phyloP scores from a whole-genome alignment of 1,284 basidiomycete genomes.

The Naganishia sp. region DNA sequence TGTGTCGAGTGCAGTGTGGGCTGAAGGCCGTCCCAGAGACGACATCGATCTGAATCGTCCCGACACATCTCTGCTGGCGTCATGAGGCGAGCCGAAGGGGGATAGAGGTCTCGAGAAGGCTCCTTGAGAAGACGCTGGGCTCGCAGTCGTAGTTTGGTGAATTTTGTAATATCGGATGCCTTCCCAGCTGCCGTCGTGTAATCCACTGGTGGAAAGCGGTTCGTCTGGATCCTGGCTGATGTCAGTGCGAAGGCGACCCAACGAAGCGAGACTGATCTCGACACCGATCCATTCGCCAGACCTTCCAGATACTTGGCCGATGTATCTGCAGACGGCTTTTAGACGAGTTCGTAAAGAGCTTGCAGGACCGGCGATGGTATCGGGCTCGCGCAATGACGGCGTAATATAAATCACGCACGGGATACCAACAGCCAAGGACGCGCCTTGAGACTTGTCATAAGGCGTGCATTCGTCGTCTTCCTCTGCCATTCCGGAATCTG shows the following conservation, averaged over 20 bases:
- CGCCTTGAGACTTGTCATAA: constrained; percentile 56
- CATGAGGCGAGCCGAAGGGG: background rate
- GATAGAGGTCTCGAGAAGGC: background rate
- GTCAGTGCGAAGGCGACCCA: background rate
- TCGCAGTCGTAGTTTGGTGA: background rate
- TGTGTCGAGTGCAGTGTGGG: background rate
- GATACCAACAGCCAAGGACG: constrained; percentile 80
- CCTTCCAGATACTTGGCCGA: constrained; percentile 78
- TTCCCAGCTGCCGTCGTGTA: constrained; percentile 20
- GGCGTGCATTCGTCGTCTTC: constrained; percentile 24
- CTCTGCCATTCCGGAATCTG: background rate
- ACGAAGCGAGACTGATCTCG: constrained; percentile 66
- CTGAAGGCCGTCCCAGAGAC: background rate
- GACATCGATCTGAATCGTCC: background rate
- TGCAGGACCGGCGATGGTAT: background rate
- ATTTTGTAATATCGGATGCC: constrained; percentile 21
- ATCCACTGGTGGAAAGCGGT: background rate
- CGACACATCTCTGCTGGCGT: background rate
- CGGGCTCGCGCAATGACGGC: background rate
- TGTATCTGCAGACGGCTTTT: constrained; percentile 81
- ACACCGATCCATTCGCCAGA: constrained; percentile 86
- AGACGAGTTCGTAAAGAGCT: constrained; percentile 46
- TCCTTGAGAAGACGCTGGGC: background rate
- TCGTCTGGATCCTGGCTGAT: background rate
- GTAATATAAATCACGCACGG: constrained; percentile 80